Base-by-base conservation (phyloP, 2,329 filamentous ascomycete genomes). In the Colletotrichum sp. region DNA sequence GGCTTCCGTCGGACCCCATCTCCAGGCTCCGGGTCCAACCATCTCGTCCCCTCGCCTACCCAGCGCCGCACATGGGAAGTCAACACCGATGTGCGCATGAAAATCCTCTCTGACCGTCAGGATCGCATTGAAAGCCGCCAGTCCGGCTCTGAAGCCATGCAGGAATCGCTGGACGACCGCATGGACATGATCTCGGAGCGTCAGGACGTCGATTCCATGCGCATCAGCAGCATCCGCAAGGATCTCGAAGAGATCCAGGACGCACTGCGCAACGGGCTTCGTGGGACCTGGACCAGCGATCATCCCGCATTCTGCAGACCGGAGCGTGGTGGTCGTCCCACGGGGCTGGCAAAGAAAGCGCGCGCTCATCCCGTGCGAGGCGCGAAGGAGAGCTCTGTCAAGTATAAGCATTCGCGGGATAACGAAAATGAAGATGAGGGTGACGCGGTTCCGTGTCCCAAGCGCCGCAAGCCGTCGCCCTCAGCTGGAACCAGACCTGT, bases 121-220 rank as follows among this genome's bases (percentile, higher is more conserved):
- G 36, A 49, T n/a, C 57, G 57, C 9, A 59, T 70, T 0, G 57
- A 70, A 15, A 28, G 49, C 30, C 63, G 44, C 15, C 73, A 68
- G 6, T 10, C 34, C 9, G 7, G 7, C 24, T 62, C 57, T 16
- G 69, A 76, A 44, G 39, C 28, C 7, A 18, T 21, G 15, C 70
- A 73, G 8, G 70, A 73, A 2, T 24, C 32, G 21, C 15, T 76
- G 12, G 57, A 72, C 16, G 69, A 73, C n/a, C 64, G 52, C 1
- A 71, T 68, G 28, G 70, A 73, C 16, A 28, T 73, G 39, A 16
- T 64, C 26, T 73, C 73, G 15, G 63, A 63, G 26, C 64, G 71
- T 7, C 55, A 62, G 32, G 64, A 72, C 7, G 21, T 69, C 6
- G 73, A 76, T 7, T 36, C 55, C 18, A 15, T 39, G 18, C 68